Percentiles rank a stretch among this genome's conserved stretches.
Evolutionary conservation across 495 filamentous ascomycete genomes (phyloP).

Genomic region (Aspergillus sclerotiicarbonarius): DNA sequence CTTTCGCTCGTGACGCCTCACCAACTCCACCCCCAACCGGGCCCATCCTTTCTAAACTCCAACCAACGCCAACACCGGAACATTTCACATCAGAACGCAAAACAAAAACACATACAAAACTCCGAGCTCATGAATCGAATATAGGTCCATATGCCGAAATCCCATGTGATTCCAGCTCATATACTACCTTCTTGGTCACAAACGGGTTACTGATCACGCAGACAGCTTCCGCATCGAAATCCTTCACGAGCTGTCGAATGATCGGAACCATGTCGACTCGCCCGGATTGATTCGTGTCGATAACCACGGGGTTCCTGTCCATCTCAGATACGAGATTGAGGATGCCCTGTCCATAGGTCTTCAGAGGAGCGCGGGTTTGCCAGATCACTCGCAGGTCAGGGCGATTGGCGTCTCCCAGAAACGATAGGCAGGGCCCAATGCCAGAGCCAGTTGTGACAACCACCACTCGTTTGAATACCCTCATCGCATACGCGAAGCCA

Average conservation of each 20-base stretch:
- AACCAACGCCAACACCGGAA: neutral
- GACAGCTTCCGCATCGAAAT: slow-evolving; percentile 67
- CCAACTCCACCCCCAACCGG: neutral
- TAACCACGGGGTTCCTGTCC: slow-evolving; percentile 54
- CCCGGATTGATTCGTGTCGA: slow-evolving; percentile 50
- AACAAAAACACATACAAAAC: slow-evolving; percentile 2
- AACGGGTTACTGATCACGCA: slow-evolving; percentile 75
- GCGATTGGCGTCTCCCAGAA: slow-evolving; percentile 47
- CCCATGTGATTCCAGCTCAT: slow-evolving; percentile 67
- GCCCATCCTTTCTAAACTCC: neutral
- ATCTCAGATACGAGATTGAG: slow-evolving; percentile 48
- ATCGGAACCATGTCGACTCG: slow-evolving; percentile 56
- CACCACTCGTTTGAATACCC: slow-evolving; percentile 65
- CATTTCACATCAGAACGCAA: slow-evolving; percentile 3
- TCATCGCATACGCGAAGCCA: slow-evolving; percentile 71
- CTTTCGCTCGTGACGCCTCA: neutral
- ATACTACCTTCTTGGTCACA: slow-evolving; percentile 69
- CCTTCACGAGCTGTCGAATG: slow-evolving; percentile 53
- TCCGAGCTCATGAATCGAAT: slow-evolving; percentile 66
- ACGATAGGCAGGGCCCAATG: slow-evolving; percentile 62
- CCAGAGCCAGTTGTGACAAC: slow-evolving; percentile 82
- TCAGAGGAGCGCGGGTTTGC: slow-evolving; percentile 52
- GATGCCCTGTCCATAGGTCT: slow-evolving; percentile 54
- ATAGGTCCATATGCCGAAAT: slow-evolving; percentile 75
- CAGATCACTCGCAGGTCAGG: slow-evolving; percentile 57